Conservation (phyloP, 1,284 basidiomycete genomes). For the Grifola frondosa region DNA sequence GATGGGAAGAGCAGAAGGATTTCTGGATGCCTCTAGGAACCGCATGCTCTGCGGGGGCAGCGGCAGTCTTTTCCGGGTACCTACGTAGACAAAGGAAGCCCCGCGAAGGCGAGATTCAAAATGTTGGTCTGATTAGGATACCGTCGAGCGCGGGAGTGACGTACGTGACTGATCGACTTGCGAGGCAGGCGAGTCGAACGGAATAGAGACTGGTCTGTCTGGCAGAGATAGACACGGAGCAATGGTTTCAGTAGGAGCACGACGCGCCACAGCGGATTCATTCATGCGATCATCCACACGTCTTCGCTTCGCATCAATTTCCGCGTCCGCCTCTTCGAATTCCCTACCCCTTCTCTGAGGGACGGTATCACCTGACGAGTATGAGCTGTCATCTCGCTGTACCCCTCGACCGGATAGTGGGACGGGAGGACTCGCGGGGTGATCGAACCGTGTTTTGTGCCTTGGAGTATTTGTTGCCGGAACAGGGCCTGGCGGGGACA, state of each 20-base stretch:
- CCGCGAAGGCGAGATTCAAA: neutral
- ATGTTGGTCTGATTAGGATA: constrained; percentile 3
- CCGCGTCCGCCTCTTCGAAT: constrained; percentile 15
- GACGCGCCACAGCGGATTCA: constrained; percentile 20
- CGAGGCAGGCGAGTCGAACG: constrained; percentile 19
- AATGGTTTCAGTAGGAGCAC: constrained; percentile 14
- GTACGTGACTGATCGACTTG: constrained; percentile 39
- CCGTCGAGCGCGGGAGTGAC: constrained; percentile 30
- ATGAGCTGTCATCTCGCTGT: constrained; percentile 14
- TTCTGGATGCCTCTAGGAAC: constrained; percentile 31
- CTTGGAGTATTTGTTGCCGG: constrained; percentile 13
- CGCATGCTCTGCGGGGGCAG: constrained; percentile 37
- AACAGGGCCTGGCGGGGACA: constrained; percentile 2
- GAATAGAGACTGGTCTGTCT: constrained; percentile 13
- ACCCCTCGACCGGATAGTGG: constrained; percentile 15
- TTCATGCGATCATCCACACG: constrained; percentile 29
- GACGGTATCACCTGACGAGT: constrained; percentile 21
- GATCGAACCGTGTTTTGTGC: constrained; percentile 18
- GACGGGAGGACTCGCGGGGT: constrained; percentile 14
- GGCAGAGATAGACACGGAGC: constrained; percentile 19
- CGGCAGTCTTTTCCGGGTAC: constrained; percentile 32
- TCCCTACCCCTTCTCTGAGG: constrained; percentile 33
- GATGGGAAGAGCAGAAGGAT: constrained; percentile 9
- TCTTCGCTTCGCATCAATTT: constrained; percentile 33
- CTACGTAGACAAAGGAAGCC: constrained; percentile 11